These are phyloP conservation scores for Zopfochytrium polystomum DNA, from an alignment of 371 early-diverging fungal genomes.

Conservation along the genomic window DNA sequence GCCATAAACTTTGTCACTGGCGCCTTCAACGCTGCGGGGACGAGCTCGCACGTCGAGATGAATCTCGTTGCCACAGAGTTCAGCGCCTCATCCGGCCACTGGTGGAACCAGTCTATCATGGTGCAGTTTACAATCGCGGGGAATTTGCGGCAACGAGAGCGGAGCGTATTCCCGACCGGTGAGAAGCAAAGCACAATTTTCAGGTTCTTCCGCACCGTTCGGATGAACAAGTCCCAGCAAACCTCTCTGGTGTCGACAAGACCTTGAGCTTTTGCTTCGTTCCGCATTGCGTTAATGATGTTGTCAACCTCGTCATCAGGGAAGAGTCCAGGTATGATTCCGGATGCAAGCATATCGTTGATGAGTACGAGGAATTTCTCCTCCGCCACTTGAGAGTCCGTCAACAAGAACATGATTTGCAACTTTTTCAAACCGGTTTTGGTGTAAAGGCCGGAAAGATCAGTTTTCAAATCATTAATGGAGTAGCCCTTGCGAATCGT, in stretches of 20 bases:
- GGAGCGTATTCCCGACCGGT: slow-evolving; percentile 62
- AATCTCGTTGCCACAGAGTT: slow-evolving; percentile 59
- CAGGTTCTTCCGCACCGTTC: slow-evolving; percentile 58
- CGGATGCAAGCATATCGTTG: slow-evolving; percentile 62
- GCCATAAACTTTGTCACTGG: slow-evolving; percentile 61
- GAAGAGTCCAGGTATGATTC: slow-evolving; percentile 59
- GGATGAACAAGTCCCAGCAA: slow-evolving; percentile 62
- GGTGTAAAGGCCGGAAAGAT: slow-evolving; percentile 56
- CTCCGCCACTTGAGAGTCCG: slow-evolving; percentile 63
- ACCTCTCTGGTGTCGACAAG: slow-evolving; percentile 58
- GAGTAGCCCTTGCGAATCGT: slow-evolving; percentile 58
- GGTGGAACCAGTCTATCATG: slow-evolving; percentile 65
- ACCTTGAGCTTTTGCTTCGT: slow-evolving; percentile 48
- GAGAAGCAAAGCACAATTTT: slow-evolving; percentile 64
- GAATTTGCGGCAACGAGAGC: slow-evolving; percentile 60
- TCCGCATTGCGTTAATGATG: slow-evolving; percentile 51
- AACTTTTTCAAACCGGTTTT: slow-evolving; percentile 53
- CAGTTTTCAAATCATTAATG: slow-evolving; percentile 52
- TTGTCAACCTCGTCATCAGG: slow-evolving; percentile 59
- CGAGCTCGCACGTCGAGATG: slow-evolving; percentile 50
- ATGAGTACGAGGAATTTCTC: slow-evolving; percentile 59
- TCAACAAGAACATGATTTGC: slow-evolving; percentile 58
- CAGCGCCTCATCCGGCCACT: slow-evolving; percentile 60
- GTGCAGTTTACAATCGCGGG: slow-evolving; percentile 59
- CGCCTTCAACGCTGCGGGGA: slow-evolving; percentile 46